Conservation (phyloP, 2,329 filamentous ascomycete genomes). For the Aspergillus hiratsukae region DNA sequence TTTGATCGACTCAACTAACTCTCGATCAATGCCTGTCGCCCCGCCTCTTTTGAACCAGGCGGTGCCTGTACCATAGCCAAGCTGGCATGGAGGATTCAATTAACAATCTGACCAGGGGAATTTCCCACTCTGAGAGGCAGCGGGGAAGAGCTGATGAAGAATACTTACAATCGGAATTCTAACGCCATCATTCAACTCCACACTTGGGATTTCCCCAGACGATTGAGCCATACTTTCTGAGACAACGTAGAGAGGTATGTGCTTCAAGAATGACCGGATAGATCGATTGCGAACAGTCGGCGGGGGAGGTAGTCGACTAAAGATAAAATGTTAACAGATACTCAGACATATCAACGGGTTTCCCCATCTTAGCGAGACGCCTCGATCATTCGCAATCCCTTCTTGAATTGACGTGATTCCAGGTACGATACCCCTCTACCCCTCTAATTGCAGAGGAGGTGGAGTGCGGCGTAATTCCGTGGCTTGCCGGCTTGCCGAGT, state of each 20-base stretch:
- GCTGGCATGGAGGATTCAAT: constrained; percentile 27
- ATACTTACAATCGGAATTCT: constrained; percentile 52
- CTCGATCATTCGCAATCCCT: background rate
- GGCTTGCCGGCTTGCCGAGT: background rate
- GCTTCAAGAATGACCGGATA: background rate
- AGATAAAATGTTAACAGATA: background rate
- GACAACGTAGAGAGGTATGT: background rate
- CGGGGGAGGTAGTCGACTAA: background rate
- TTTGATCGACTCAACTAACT: constrained; percentile 53
- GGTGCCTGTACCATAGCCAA: constrained; percentile 61
- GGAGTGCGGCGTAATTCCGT: background rate
- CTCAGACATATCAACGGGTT: background rate
- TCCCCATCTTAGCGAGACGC: background rate
- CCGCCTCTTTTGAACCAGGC: constrained; percentile 58
- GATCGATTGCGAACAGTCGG: background rate
- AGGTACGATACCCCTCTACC: background rate
- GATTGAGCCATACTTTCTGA: background rate
- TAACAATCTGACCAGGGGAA: background rate
- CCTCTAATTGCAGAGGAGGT: background rate
- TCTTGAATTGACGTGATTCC: background rate
- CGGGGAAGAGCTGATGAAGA: background rate
- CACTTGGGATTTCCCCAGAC: background rate
- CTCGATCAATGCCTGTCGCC: constrained; percentile 47
- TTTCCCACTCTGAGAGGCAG: constrained; percentile 1
- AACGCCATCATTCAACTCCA: constrained; percentile 55